phyloP scores from a whole-genome alignment of 352 stramenopile genomes.

The Ophiocytium majus region DNA sequence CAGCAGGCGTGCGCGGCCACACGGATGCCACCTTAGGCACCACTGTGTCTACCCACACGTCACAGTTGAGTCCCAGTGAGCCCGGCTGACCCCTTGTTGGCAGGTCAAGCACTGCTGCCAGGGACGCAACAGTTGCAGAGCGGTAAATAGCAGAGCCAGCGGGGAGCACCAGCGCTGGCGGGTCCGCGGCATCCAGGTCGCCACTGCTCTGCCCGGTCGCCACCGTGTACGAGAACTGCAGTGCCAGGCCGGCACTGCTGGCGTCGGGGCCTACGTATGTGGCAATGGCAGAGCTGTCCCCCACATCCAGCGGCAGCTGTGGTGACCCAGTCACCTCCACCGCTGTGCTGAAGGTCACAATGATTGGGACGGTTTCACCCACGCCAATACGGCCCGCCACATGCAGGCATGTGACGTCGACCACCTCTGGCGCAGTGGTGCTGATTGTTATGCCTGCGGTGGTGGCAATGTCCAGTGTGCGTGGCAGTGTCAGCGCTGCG shows the following conservation, averaged over 20 bases:
- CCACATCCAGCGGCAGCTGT: not conserved
- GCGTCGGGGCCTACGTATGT: not conserved
- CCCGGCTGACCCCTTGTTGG: slow-evolving; percentile 32
- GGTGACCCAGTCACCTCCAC: not conserved
- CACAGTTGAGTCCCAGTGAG: slow-evolving; percentile 36
- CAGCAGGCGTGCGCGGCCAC: not conserved
- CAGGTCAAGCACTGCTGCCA: slow-evolving; percentile 34
- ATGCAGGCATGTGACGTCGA: not conserved
- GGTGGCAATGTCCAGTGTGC: too few relatives aligned
- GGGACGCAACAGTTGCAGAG: slow-evolving; percentile 32
- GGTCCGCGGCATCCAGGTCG: slow-evolving; percentile 31
- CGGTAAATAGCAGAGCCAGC: slow-evolving; percentile 29
- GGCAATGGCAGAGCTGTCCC: not conserved
- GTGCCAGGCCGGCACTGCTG: not conserved
- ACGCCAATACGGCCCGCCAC: not conserved
- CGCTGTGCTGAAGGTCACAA: not conserved
- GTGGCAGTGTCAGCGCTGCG: not conserved
- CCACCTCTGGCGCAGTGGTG: not conserved
- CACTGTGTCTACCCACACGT: slow-evolving; percentile 38
- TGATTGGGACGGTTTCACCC: not conserved
- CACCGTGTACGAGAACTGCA: slow-evolving; percentile 45
- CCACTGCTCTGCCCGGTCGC: slow-evolving; percentile 21
- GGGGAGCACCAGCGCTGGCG: slow-evolving; percentile 20
- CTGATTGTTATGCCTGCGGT: not conserved
- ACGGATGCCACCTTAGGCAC: not conserved